Percentiles rank a stretch among this genome's conserved stretches.
Evolutionary conservation across 345 rosid species (phyloP).

Genomic region (Camelina sativa): DNA sequence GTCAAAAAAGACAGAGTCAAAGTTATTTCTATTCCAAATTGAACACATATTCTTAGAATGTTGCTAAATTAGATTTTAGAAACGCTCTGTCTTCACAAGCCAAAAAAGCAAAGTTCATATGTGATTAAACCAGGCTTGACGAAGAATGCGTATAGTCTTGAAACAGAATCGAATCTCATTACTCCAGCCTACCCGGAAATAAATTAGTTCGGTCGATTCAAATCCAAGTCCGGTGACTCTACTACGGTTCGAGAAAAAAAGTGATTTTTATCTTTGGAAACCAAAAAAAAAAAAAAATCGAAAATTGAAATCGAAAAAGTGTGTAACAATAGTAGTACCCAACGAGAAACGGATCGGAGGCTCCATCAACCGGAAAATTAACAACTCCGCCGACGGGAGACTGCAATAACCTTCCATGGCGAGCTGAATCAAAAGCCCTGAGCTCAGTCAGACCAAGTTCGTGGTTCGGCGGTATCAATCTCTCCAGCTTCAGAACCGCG

Average conservation of each 20-base stretch:
- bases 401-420: conserved; percentile 86
- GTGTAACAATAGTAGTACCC: conserved; percentile 57
- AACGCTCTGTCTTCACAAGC: not conserved
- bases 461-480: conserved; percentile 58
- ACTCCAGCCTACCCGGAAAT: conserved; percentile 23
- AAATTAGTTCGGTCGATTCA: not conserved
- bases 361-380: conserved; percentile 78
- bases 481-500: conserved; percentile 59
- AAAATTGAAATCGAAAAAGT: conserved; percentile 23
- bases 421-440: conserved; percentile 66
- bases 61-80: not conserved
- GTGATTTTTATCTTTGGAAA: not conserved
- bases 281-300: not conserved
- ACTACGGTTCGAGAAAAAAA: conserved; percentile 1
- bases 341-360: conserved; percentile 80
- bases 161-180: conserved; percentile 20
- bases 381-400: conserved; percentile 64
- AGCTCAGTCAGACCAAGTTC: conserved; percentile 61
- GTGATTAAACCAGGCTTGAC: not conserved
- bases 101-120: conserved; percentile 9
- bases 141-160: not conserved
- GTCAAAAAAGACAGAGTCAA: conserved; percentile 16
- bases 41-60: conserved; percentile 22
- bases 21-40: not conserved
- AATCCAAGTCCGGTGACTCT: conserved; percentile 23